Conservation (phyloP, 2,329 filamentous ascomycete species). For the Cladobotryum protrusum region DNA sequence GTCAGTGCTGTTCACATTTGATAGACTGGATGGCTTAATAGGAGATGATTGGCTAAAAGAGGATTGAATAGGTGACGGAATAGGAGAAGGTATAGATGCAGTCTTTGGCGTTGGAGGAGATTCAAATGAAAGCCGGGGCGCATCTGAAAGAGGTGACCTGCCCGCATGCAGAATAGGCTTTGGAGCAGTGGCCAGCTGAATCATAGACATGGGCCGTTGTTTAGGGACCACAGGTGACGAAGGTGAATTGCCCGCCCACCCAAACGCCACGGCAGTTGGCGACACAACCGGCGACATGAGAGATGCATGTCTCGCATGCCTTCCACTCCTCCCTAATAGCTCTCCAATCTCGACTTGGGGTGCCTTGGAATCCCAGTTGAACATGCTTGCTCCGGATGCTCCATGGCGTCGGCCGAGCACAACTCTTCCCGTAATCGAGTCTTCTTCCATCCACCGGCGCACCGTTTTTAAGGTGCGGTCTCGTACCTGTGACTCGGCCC, state of each 20-base stretch:
- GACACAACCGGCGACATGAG: conserved; percentile 18
- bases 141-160: neutral
- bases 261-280: conserved; percentile 25
- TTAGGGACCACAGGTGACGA: conserved; percentile 11
- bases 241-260: conserved; percentile 13
- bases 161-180: neutral
- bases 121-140: neutral
- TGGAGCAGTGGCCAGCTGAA: neutral
- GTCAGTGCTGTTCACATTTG: neutral
- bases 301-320: conserved; percentile 19
- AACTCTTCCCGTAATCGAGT: conserved; percentile 48
- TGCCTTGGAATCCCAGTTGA: conserved; percentile 55
- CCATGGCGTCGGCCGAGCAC: conserved; percentile 32
- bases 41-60: neutral
- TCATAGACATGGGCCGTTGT: conserved; percentile 3
- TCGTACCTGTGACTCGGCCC: conserved; percentile 49
- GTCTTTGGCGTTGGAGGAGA: neutral
- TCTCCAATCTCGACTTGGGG: conserved; percentile 43
- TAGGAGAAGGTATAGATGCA: neutral
- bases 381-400: conserved; percentile 43
- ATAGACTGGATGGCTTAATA: neutral
- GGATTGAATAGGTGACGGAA: conserved; percentile 4
- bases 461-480: conserved; percentile 52
- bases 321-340: conserved; percentile 24
- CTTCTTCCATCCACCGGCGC: conserved; percentile 60